These are phyloP conservation scores for Cenchrus purpureus DNA, from an alignment of 176 grass and related monocot genomes.

Conservation along the genomic window DNA sequence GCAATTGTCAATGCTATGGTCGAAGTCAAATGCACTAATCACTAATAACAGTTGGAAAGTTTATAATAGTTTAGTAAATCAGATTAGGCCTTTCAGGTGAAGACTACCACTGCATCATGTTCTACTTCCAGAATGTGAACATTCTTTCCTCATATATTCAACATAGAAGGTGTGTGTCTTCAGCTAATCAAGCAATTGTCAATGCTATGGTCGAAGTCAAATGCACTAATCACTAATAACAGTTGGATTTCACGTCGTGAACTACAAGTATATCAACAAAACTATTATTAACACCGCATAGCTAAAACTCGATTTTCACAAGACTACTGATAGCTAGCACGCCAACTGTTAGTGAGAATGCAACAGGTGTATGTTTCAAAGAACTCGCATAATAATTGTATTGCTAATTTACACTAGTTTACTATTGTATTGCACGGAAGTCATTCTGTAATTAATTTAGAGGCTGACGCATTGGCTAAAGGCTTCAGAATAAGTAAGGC, in stretches of 20 bases:
- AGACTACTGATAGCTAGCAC: neutral
- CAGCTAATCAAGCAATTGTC: neutral
- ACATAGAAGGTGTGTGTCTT: constrained; percentile 12
- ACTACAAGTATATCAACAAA: neutral
- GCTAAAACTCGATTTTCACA: constrained; percentile 9
- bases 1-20: neutral
- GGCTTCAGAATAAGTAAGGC: neutral
- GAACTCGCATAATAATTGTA: neutral
- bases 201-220: neutral
- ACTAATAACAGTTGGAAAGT: neutral
- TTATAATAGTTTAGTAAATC: neutral
- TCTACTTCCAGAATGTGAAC: neutral
- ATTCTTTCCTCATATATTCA: neutral
- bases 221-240: neutral
- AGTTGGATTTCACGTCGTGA: neutral
- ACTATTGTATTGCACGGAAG: neutral
- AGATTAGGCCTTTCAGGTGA: neutral
- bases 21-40: neutral
- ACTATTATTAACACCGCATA: neutral
- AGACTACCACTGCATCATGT: neutral
- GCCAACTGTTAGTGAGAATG: neutral
- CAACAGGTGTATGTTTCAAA: neutral
- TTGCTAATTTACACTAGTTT: neutral
- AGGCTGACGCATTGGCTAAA: neutral
- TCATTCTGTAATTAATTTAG: neutral